Evolutionary conservation across 306 rosid species (phyloP).

Genomic region (Cucurbita moschata): DNA sequence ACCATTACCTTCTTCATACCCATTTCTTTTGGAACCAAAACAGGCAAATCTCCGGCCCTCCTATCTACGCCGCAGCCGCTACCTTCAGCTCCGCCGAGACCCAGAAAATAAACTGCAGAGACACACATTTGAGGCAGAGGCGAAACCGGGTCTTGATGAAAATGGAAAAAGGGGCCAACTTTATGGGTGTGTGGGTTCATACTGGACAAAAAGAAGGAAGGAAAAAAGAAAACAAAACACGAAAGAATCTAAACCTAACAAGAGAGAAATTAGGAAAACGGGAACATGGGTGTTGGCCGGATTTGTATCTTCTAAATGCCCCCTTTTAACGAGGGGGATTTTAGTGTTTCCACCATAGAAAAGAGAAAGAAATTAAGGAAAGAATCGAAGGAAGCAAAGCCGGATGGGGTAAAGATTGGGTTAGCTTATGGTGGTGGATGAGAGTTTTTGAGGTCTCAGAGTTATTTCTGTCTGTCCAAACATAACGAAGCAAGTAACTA

Average conservation of each 20-base stretch:
- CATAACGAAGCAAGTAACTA: conserved; percentile 45
- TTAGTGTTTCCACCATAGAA: conserved; percentile 1
- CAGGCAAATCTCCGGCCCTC: conserved; percentile 15
- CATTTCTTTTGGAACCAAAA: neutral
- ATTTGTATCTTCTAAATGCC: conserved; percentile 1
- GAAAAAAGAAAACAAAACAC: conserved; percentile 10
- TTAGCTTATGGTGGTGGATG: neutral
- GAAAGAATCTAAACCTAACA: neutral
- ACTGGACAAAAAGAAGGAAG: neutral
- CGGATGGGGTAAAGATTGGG: neutral
- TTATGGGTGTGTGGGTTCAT: conserved; percentile 4
- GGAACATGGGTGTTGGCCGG: neutral
- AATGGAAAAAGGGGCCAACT: neutral
- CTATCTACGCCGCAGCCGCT: conserved; percentile 3
- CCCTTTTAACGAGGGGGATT: conserved; percentile 7
- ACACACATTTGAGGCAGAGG: neutral
- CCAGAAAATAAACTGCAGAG: neutral
- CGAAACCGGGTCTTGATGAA: neutral
- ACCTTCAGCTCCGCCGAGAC: conserved; percentile 1
- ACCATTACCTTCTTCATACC: conserved; percentile 5
- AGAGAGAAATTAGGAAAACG: neutral
- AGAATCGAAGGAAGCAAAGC: neutral
- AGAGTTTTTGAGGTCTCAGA: neutral
- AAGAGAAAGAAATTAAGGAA: neutral
- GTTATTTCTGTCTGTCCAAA: conserved; percentile 14